Percentiles rank a stretch among this genome's conserved stretches.
These are phyloP conservation scores for Phytophthora sp. DNA, from an alignment of 352 stramenopile species.

Conservation along the genomic window DNA sequence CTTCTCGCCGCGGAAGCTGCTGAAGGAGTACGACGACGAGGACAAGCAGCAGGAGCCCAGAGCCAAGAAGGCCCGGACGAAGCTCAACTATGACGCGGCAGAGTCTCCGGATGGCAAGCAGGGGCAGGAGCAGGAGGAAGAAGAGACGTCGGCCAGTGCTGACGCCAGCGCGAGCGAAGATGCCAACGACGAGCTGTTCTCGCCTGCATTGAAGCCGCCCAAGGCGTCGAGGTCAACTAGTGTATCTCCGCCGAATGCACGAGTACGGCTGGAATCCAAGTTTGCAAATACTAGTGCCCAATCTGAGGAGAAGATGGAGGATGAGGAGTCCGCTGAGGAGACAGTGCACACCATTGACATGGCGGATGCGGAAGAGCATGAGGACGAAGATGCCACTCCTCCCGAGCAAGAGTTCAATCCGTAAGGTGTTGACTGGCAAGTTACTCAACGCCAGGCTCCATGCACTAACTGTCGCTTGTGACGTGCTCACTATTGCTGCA, in stretches of 20 bases:
- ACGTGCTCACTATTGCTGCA: conserved; percentile 27
- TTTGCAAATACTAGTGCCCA: conserved; percentile 22
- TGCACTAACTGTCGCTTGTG: conserved; percentile 4
- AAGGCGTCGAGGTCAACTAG: conserved; percentile 42
- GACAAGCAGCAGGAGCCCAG: conserved; percentile 22
- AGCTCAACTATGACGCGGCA: conserved; percentile 28
- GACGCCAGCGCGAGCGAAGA: conserved; percentile 30
- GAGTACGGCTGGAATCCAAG: conserved; percentile 38
- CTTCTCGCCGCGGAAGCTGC: conserved; percentile 69
- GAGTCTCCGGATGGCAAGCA: conserved; percentile 11
- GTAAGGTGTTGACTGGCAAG: no score
- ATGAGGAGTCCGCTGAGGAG: conserved; percentile 30
- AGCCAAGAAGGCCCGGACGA: conserved; percentile 32
- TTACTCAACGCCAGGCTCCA: no score
- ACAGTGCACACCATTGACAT: conserved; percentile 10
- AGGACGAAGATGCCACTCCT: conserved; percentile 43
- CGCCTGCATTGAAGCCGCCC: conserved; percentile 68
- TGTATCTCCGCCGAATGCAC: conserved; percentile 40
- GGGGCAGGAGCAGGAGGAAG: conserved; percentile 11
- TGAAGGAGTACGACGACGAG: conserved; percentile 56
- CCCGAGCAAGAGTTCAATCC: conserved; percentile 81
- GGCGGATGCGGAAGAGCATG: conserved; percentile 33
- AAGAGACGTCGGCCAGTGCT: conserved; percentile 3
- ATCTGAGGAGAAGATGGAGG: conserved; percentile 35
- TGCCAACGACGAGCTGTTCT: conserved; percentile 72